These are phyloP conservation scores for Phaseolus lunatus DNA, from an alignment of 306 rosid genomes.

Conservation along the genomic window DNA sequence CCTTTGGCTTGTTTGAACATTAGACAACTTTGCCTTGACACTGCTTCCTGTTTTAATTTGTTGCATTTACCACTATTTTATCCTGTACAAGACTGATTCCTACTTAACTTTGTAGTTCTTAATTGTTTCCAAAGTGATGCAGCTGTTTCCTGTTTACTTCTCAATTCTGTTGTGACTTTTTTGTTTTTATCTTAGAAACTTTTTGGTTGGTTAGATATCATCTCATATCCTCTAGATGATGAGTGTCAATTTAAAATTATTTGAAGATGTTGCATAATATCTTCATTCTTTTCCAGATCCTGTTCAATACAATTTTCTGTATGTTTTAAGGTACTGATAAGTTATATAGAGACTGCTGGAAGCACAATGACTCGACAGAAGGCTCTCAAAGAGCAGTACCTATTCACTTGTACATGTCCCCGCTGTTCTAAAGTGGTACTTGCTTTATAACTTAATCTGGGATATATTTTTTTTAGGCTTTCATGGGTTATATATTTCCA, in stretches of 20 bases:
- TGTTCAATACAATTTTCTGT: conserved; percentile 41
- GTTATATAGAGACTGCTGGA: conserved; percentile 91
- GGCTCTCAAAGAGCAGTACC: conserved; percentile 82
- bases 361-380: conserved; percentile 86
- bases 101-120: neutral
- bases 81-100: neutral
- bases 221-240: conserved; percentile 25
- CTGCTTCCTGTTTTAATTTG: neutral
- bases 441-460: conserved; percentile 31
- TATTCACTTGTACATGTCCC: conserved; percentile 78
- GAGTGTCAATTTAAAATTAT: conserved; percentile 14
- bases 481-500: conserved; percentile 30
- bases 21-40: conserved; percentile 16
- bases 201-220: conserved; percentile 14
- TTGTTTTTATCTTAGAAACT: neutral
- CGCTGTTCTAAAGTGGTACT: conserved; percentile 80
- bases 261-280: conserved; percentile 26
- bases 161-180: neutral
- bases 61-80: neutral
- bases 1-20: conserved; percentile 8
- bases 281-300: conserved; percentile 32
- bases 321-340: conserved; percentile 70
- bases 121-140: neutral
- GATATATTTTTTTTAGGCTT: conserved; percentile 24
- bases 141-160: neutral